Conservation (phyloP, 352 stramenopile species). For the Phytopythium litorale region DNA sequence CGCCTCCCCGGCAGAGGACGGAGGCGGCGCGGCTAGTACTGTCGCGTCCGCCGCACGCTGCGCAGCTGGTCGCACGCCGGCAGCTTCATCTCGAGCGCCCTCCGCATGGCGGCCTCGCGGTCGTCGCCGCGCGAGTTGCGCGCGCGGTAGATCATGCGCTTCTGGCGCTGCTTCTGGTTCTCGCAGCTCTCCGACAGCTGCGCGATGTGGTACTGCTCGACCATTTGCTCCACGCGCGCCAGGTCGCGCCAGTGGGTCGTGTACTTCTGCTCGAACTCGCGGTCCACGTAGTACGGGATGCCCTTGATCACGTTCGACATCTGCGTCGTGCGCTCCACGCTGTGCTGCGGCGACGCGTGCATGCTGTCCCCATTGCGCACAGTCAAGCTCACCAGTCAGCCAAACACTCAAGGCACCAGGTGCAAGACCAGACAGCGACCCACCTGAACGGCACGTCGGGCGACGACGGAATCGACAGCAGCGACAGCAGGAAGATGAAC, state of each 20-base stretch:
- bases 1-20: neutral
- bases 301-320: slow-evolving; percentile 82
- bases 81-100: slow-evolving; percentile 82
- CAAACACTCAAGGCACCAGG: too few relatives aligned
- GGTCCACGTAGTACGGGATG: slow-evolving; percentile 87
- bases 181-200: slow-evolving; percentile 75
- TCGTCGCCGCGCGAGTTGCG: slow-evolving; percentile 75
- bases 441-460: slow-evolving; percentile 78
- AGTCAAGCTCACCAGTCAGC: neutral
- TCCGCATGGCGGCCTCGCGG: slow-evolving; percentile 69
- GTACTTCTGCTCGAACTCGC: slow-evolving; percentile 85
- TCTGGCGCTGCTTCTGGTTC: slow-evolving; percentile 80
- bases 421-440: neutral
- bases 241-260: slow-evolving; percentile 84
- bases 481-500: slow-evolving; percentile 80
- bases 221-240: slow-evolving; percentile 80
- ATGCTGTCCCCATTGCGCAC: slow-evolving; percentile 27
- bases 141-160: slow-evolving; percentile 84
- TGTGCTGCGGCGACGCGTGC: slow-evolving; percentile 70
- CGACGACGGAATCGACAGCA: slow-evolving; percentile 68
- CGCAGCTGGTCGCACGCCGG: slow-evolving; percentile 80
- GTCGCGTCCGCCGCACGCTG: slow-evolving; percentile 54
- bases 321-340: slow-evolving; percentile 67
- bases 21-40: slow-evolving; percentile 22
- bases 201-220: slow-evolving; percentile 76